These are phyloP conservation scores for Veloporphyrellus conicus DNA, from an alignment of 1,284 basidiomycete species.

Conservation along the genomic window DNA sequence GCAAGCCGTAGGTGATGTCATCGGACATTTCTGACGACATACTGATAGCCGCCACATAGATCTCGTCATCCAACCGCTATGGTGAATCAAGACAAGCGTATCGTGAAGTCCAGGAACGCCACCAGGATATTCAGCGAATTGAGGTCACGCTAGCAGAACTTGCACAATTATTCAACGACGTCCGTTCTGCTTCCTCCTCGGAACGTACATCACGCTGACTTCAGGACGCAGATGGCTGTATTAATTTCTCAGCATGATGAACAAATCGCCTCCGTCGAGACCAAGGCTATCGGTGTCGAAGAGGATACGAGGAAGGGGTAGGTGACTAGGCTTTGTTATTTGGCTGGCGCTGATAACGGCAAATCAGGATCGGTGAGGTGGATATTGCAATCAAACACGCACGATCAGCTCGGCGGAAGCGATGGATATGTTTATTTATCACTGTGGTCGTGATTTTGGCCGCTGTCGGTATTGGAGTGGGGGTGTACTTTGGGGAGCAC, in stretches of 20 bases:
- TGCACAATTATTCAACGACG: conserved; percentile 84
- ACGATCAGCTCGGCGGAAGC: conserved; percentile 67
- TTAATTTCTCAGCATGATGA: conserved; percentile 80
- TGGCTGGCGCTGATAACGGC: not conserved
- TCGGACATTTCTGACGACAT: not conserved
- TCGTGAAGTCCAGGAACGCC: conserved; percentile 87
- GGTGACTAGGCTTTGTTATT: conserved; percentile 23
- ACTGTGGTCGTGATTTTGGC: conserved; percentile 29
- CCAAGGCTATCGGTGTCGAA: conserved; percentile 59
- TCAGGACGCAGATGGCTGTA: conserved; percentile 59
- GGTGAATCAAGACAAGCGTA: conserved; percentile 81
- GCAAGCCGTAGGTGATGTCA: conserved; percentile 63
- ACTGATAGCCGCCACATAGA: conserved; percentile 32
- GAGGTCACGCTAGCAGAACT: conserved; percentile 86
- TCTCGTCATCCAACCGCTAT: conserved; percentile 74
- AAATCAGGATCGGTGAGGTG: conserved; percentile 57
- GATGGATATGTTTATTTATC: conserved; percentile 69
- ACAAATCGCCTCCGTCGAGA: conserved; percentile 61
- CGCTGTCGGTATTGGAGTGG: conserved; percentile 28
- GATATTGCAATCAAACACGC: conserved; percentile 70
- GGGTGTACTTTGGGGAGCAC: conserved; percentile 27
- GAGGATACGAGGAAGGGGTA: conserved; percentile 69
- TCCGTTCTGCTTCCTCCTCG: conserved; percentile 21
- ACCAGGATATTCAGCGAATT: conserved; percentile 84
- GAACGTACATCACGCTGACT: conserved; percentile 2